These are phyloP conservation scores for Fusarium metavorans DNA, from an alignment of 2,329 filamentous ascomycete species.

Conservation along the genomic window DNA sequence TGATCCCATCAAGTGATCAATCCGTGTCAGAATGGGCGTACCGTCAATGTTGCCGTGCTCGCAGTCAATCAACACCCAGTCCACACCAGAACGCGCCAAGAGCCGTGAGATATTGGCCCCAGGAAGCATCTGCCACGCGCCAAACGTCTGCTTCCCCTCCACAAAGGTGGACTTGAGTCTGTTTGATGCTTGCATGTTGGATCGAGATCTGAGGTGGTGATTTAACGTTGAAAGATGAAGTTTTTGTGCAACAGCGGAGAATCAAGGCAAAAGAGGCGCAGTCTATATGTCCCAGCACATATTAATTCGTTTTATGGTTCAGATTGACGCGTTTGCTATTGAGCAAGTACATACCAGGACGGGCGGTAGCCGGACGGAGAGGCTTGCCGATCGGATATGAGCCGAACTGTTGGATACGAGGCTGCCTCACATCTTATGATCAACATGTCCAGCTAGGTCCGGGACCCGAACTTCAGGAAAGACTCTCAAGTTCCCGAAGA, in stretches of 20 bases:
- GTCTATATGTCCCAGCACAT: not conserved
- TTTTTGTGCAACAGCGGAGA: not conserved
- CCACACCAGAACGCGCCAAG: slow-evolving; percentile 69
- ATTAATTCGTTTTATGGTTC: not conserved
- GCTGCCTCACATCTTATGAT: not conserved
- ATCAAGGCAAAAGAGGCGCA: too few relatives aligned
- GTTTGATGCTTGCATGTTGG: slow-evolving; percentile 57
- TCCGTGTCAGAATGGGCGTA: slow-evolving; percentile 12
- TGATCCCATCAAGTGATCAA: not conserved
- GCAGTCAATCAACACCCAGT: slow-evolving; percentile 72
- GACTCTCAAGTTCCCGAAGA: not conserved
- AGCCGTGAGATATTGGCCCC: slow-evolving; percentile 69
- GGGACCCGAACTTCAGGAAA: not conserved
- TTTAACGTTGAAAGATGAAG: not conserved
- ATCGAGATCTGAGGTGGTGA: not conserved
- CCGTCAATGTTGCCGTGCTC: slow-evolving; percentile 63
- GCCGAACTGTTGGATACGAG: not conserved
- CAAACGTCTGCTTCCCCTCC: slow-evolving; percentile 61
- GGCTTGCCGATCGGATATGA: not conserved
- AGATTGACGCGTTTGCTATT: not conserved
- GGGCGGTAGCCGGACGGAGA: not conserved
- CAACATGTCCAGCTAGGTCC: not conserved
- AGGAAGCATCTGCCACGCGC: slow-evolving; percentile 72
- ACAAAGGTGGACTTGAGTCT: slow-evolving; percentile 60
- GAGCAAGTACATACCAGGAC: not conserved